A percentile compares a stretch with the other conserved stretches of the same genome.
phyloP scores from a whole-genome alignment of 1,139 yeast species.

The Kodamaea arcana region DNA sequence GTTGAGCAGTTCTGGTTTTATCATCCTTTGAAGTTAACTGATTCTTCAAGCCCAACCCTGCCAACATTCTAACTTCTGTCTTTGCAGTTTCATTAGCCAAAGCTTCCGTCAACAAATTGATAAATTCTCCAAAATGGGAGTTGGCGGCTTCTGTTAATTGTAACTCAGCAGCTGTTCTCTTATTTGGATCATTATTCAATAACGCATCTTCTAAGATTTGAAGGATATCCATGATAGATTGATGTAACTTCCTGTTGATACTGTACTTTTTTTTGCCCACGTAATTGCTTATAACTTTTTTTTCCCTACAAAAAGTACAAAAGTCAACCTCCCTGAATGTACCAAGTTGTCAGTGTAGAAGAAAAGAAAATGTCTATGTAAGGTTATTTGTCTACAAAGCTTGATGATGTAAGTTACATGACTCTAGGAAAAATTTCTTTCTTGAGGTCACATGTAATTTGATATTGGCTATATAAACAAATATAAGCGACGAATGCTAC shows the following conservation, averaged over 20 bases:
- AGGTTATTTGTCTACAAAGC: too few relatives aligned
- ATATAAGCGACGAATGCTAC: too few relatives aligned
- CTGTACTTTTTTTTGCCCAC: slow-evolving; percentile 4
- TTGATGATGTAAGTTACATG: too few relatives aligned
- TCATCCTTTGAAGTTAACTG: slow-evolving; percentile 77
- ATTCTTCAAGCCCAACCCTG: slow-evolving; percentile 85
- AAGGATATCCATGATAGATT: slow-evolving; percentile 57
- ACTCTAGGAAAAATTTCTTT: too few relatives aligned
- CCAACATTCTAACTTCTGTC: slow-evolving; percentile 86
- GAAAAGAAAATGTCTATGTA: too few relatives aligned
- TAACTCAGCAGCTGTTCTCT: slow-evolving; percentile 76
- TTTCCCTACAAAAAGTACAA: background rate
- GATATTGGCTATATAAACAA: too few relatives aligned
- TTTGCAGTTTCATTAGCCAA: slow-evolving; percentile 63
- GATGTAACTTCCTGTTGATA: background rate
- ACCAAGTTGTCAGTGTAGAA: too few relatives aligned
- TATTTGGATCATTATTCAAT: slow-evolving; percentile 58
- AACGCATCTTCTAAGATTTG: slow-evolving; percentile 76
- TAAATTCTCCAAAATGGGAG: slow-evolving; percentile 70
- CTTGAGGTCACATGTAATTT: too few relatives aligned
- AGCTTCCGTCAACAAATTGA: slow-evolving; percentile 67
- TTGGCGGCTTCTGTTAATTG: slow-evolving; percentile 70
- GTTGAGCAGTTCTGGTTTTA: slow-evolving; percentile 47
- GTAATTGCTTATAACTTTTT: background rate
- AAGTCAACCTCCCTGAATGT: background rate